phyloP scores from a whole-genome alignment of 2,329 filamentous ascomycete genomes.

The Ceratocystis cubensis region DNA sequence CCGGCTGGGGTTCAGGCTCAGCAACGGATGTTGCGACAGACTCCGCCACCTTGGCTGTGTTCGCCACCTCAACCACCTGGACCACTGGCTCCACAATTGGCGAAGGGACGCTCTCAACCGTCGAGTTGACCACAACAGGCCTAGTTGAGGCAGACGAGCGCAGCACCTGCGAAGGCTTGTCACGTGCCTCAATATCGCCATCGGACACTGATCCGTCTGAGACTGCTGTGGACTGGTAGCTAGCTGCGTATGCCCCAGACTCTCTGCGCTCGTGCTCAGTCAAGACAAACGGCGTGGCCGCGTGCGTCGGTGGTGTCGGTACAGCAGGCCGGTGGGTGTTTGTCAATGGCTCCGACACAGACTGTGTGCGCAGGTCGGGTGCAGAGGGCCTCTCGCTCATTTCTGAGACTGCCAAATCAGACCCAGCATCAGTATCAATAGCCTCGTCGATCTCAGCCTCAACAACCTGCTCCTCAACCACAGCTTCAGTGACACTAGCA shows the following conservation, averaged over 20 bases:
- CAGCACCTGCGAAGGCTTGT: not conserved
- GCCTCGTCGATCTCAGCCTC: not conserved
- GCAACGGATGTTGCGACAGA: not conserved
- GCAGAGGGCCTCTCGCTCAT: not conserved
- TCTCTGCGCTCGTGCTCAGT: not conserved
- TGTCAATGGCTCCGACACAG: not conserved
- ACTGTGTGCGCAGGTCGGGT: not conserved
- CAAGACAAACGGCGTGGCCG: slow-evolving; percentile 6
- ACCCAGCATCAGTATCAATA: not conserved
- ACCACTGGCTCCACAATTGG: not conserved
- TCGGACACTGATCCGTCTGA: not conserved
- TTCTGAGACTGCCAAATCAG: not conserved
- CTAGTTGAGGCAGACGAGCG: not conserved
- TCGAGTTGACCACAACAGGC: not conserved
- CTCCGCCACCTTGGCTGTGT: not conserved
- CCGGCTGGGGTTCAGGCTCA: not conserved
- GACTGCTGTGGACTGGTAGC: not conserved
- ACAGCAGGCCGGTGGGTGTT: slow-evolving; percentile 1
- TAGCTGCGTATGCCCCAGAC: not conserved
- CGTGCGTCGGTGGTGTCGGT: slow-evolving; percentile 11
- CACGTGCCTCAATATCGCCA: not conserved
- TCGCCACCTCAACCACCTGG: not conserved
- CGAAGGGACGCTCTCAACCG: not conserved
- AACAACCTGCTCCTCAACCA: not conserved
- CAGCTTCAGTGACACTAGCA: not conserved